Percentiles rank a stretch among this genome's conserved stretches.
These are phyloP conservation scores for Teunomyces gatunensis DNA, from an alignment of 805 yeast genomes.

Conservation along the genomic window DNA sequence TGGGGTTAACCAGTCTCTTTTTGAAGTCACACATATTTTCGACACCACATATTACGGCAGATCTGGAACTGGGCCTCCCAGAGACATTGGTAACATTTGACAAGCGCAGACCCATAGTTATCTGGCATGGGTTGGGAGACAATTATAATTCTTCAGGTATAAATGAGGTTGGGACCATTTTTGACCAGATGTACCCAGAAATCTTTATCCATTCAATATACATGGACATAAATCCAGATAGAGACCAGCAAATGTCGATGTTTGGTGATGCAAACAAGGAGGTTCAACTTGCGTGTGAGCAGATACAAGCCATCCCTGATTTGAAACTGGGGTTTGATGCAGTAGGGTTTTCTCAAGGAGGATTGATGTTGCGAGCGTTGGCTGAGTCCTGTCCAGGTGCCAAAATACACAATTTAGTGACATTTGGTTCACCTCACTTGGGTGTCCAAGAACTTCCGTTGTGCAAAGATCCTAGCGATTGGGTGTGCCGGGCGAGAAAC, in stretches of 20 bases:
- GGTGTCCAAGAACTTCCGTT: constrained; percentile 69
- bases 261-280: constrained; percentile 60
- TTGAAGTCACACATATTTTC: neutral
- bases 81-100: neutral
- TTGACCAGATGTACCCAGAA: constrained; percentile 48
- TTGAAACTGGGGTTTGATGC: constrained; percentile 62
- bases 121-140: constrained; percentile 89
- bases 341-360: constrained; percentile 83
- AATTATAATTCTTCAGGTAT: constrained; percentile 62
- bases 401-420: constrained; percentile 50
- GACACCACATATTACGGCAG: neutral
- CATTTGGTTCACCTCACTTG: constrained; percentile 81
- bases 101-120: constrained; percentile 48
- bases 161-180: constrained; percentile 40
- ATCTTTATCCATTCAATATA: constrained; percentile 52
- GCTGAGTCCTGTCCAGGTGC: constrained; percentile 52
- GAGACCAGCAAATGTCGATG: constrained; percentile 55
- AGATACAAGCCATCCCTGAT: constrained; percentile 44
- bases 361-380: constrained; percentile 68
- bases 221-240: constrained; percentile 45
- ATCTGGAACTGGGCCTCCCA: too few species aligned
- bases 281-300: constrained; percentile 53
- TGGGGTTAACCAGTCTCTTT: neutral
- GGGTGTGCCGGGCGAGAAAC: constrained; percentile 60
- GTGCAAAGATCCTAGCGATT: constrained; percentile 48